Percentiles rank a stretch among this genome's conserved stretches.
Conservation (phyloP, 192 early-diverging fungal genomes). For the Linnemannia hyalina region DNA sequence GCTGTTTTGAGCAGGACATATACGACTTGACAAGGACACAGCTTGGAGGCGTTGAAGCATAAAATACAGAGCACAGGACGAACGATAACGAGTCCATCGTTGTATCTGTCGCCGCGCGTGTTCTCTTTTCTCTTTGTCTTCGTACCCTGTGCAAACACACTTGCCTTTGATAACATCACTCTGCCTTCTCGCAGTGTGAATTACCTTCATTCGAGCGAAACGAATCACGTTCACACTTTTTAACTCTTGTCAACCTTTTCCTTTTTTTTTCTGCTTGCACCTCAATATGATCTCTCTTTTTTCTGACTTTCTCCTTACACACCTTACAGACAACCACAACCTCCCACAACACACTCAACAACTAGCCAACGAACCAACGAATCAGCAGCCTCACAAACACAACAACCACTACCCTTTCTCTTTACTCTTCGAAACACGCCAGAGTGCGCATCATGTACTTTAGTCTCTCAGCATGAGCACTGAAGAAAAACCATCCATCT, state of each 20-base stretch:
- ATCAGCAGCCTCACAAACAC: background rate
- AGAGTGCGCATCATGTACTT: slow-evolving; percentile 60
- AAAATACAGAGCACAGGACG: background rate
- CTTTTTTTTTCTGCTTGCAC: background rate
- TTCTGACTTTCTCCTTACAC: background rate
- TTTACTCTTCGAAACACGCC: slow-evolving; percentile 1
- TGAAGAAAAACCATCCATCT: slow-evolving; percentile 64
- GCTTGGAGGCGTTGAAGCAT: background rate
- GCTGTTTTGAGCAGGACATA: background rate
- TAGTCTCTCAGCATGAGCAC: slow-evolving; percentile 66
- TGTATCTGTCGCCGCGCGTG: background rate
- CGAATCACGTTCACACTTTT: background rate
- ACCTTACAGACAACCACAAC: background rate
- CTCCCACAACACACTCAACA: background rate
- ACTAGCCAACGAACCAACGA: background rate
- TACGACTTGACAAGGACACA: background rate
- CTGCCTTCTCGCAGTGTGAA: too few species aligned
- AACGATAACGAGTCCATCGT: background rate
- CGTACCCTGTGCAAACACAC: background rate
- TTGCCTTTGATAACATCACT: background rate
- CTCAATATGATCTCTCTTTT: background rate
- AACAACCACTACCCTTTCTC: background rate
- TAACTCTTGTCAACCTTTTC: background rate
- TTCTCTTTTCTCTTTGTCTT: background rate
- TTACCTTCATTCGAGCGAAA: too few species aligned